Evolutionary conservation across 371 early-diverging fungal species (phyloP), one percentile per base, ranked within the genome.

Genomic region (Actinomortierella ambigua): DNA sequence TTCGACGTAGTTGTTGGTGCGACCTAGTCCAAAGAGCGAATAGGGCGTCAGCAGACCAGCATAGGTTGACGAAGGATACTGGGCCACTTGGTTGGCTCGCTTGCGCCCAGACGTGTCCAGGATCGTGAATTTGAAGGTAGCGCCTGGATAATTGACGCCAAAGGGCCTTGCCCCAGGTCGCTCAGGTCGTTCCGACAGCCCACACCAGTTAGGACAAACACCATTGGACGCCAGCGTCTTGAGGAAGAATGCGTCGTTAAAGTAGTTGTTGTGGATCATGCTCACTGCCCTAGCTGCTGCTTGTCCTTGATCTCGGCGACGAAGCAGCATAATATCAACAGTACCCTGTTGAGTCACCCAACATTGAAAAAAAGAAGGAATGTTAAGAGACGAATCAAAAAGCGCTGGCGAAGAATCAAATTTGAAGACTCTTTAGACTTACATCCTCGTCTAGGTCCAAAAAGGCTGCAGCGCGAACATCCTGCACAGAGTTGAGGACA

Each of bases 1-100:
- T 62, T 95, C 95, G 3, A 97, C 90, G 77, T 97, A 96, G 61
- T 95, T 96, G 77, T 96, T 97, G 2, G 96, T 97, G 59, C 97
- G 78, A 0, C 96, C 96, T 3, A 97, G 83, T 5, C 97, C 97
- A 65, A 95, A 87, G 4, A 93, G 78, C 22, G 85, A 85, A 44
- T 93, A 94, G 0, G 96, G 95, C n/a, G 92, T 85, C n/a, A 85
- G 84, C 9, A 95, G 71, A 1, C 90, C 65, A 40, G 86, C 65
- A 76, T 95, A 95, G 8, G 87, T 82, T 2, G 93, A 82, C 61
- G 93, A 93, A 1, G 93, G 83, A 28, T 90, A 75, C 71, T 96
- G 97, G 0, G 90, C 85, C 6, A 90, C 88, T 77, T 91, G 91
- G 26, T 87, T 88, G 0, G 90, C 91, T 43, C 92, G 85, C 61